Percentiles rank a stretch among this genome's conserved stretches.
Evolutionary conservation across 495 filamentous ascomycete species (phyloP).

Genomic region (Penicillium dipodomyicola): DNA sequence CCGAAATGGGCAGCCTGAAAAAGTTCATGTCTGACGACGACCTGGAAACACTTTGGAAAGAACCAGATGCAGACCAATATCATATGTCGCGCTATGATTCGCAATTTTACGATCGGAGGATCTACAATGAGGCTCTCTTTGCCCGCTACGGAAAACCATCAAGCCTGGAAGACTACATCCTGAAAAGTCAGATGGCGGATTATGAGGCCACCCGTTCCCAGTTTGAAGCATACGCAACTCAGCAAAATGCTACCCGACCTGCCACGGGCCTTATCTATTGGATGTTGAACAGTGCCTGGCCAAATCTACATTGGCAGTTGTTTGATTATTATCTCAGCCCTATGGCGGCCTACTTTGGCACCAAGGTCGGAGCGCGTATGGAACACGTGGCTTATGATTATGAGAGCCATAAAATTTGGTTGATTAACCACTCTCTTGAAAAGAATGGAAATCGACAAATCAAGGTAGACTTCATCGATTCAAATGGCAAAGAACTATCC

Average conservation of each 20-base stretch:
- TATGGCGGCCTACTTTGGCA: slow-evolving; percentile 58
- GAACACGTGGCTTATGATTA: slow-evolving; percentile 61
- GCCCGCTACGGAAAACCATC: slow-evolving; percentile 52
- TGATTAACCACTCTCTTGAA: slow-evolving; percentile 57
- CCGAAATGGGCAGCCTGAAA: slow-evolving; percentile 51
- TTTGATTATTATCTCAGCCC: slow-evolving; percentile 64
- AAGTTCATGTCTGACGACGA: slow-evolving; percentile 53
- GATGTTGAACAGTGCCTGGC: slow-evolving; percentile 68
- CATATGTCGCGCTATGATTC: slow-evolving; percentile 59
- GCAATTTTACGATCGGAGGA: slow-evolving; percentile 51
- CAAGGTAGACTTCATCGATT: slow-evolving; percentile 47
- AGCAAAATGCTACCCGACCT: slow-evolving; percentile 50
- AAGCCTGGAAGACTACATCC: slow-evolving; percentile 54
- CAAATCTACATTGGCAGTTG: slow-evolving; percentile 63
- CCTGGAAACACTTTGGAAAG: slow-evolving; percentile 53
- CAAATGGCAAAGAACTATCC: slow-evolving; percentile 42
- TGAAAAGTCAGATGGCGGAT: slow-evolving; percentile 57
- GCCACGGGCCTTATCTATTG: slow-evolving; percentile 65
- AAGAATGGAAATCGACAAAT: slow-evolving; percentile 42
- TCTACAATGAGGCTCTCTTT: slow-evolving; percentile 56
- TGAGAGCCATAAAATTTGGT: slow-evolving; percentile 39
- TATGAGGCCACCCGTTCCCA: slow-evolving; percentile 62
- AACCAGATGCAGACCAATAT: slow-evolving; percentile 51
- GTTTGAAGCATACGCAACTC: slow-evolving; percentile 55
- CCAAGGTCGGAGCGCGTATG: slow-evolving; percentile 49